Base-by-base conservation (phyloP, 2,329 filamentous ascomycete genomes). In the Calonectria hawksworthii region DNA sequence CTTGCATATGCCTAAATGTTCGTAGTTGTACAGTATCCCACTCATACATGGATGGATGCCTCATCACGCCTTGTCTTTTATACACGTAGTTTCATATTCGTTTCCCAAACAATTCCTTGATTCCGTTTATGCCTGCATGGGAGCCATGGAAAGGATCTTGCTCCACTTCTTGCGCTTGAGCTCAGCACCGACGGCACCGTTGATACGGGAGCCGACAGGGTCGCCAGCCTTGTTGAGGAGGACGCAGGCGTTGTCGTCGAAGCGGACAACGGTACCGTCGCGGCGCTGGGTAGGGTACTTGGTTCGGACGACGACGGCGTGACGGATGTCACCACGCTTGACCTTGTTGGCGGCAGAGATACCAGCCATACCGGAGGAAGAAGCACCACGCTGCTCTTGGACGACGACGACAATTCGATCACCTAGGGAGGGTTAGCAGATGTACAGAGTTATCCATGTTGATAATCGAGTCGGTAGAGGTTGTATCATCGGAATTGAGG, bases 181-280 rank as follows among this genome's bases (percentile, higher is more conserved):
- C 88, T 99, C 97, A 36, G 93, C 91, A 74, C 96, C 97, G 56
- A 99, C 97, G 56, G 99, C 92, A 78, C 96, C 95, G 86, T 95
- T 98, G 88, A 98, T 92, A 84, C 97, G 93, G 21, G 94, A 96
- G 68, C 97, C 97, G 80, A 99, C 95, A 30, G 97, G 97, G 85
- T 99, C 97, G 54, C 97, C 98, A 13, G 95, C 91, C 91, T 99
- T 99, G 88, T 98, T 99, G 85, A 99, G 94, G 80, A 99, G 89
- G 59, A 99, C 97, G 84, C 97, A 99, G 63, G 97, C 97, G 86
- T 99, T 99, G 87, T 99, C 97, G 86, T 98, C 97, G 85, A 99
- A 99, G 80, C 93, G 93, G 79, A 99, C 93, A 61, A 97, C 93
- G 83, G 94, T 96, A 68, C 97, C 97, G 87, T 99, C 97, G 38